Conservation (phyloP, 805 yeast species). For the Ogataea polymorpha region DNA sequence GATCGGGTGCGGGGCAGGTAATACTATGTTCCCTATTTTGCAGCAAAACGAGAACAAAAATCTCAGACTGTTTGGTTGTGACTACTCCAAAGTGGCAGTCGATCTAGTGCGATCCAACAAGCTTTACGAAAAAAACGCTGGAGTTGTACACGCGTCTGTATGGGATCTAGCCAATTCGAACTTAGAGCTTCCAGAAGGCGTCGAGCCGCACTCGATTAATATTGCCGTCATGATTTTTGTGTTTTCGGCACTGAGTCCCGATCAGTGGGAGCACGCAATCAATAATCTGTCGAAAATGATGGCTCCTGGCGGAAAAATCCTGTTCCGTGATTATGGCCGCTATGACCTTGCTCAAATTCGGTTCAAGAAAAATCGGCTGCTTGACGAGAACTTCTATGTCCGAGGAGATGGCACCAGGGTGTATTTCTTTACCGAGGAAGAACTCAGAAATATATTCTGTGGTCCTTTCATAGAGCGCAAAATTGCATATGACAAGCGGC, state of each 20-base stretch:
- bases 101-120: conserved; percentile 71
- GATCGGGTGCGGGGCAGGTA: conserved; percentile 98
- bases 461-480: conserved; percentile 60
- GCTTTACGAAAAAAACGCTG: conserved; percentile 50
- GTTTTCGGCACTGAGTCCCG: conserved; percentile 86
- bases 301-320: conserved; percentile 89
- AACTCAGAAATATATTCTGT: conserved; percentile 71
- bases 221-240: conserved; percentile 94
- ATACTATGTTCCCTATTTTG: conserved; percentile 89
- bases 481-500: conserved; percentile 86
- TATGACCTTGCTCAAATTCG: conserved; percentile 94
- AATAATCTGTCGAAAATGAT: conserved; percentile 64
- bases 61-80: conserved; percentile 77
- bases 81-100: conserved; percentile 86
- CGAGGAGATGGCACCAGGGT: conserved; percentile 98
- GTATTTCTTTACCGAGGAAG: conserved; percentile 94
- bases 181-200: conserved; percentile 74
- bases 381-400: conserved; percentile 92
- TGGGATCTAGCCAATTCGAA: conserved; percentile 91
- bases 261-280: conserved; percentile 85
- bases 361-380: conserved; percentile 79
- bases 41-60: conserved; percentile 78
- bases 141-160: conserved; percentile 71
- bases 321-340: conserved; percentile 92
- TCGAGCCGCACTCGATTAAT: conserved; percentile 80